These are phyloP conservation scores for Craterostigma plantagineum DNA, from an alignment of 257 asterid genomes.

Conservation along the genomic window DNA sequence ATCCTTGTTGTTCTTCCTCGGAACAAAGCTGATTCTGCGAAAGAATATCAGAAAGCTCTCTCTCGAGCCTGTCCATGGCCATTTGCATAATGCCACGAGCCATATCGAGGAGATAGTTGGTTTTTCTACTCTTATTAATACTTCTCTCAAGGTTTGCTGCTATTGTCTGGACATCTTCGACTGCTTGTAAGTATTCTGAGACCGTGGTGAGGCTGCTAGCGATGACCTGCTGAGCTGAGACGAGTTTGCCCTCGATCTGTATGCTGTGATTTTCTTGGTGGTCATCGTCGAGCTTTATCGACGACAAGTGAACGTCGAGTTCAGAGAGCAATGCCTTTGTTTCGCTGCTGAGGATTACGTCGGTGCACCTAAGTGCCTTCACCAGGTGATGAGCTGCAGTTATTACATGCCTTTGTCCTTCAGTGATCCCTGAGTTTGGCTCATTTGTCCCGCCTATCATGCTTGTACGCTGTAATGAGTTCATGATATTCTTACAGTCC, in stretches of 20 bases:
- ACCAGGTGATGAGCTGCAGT: conserved; percentile 46
- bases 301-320: conserved; percentile 25
- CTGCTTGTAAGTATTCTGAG: conserved; percentile 25
- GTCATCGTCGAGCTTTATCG: conserved; percentile 12
- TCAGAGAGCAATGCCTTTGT: conserved; percentile 17
- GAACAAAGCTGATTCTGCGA: conserved; percentile 25
- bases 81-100: conserved; percentile 25
- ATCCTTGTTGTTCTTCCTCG: conserved; percentile 10
- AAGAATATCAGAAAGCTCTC: conserved; percentile 29
- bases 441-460: too few relatives aligned
- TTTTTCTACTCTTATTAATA: conserved; percentile 7
- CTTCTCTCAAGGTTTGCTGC: conserved; percentile 10
- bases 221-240: conserved; percentile 23
- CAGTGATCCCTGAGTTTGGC: conserved; percentile 4
- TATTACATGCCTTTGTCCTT: conserved; percentile 27
- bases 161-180: conserved; percentile 24
- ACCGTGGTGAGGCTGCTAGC: conserved; percentile 12
- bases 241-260: conserved; percentile 21
- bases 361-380: conserved; percentile 28
- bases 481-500: too few relatives aligned
- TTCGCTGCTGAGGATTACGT: conserved; percentile 12
- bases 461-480: too few relatives aligned
- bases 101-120: conserved; percentile 16
- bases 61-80: conserved; percentile 44
- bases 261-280: conserved; percentile 10